Evolutionary conservation across 1,284 basidiomycete genomes (phyloP).

Genomic region (Porodaedalea pini): DNA sequence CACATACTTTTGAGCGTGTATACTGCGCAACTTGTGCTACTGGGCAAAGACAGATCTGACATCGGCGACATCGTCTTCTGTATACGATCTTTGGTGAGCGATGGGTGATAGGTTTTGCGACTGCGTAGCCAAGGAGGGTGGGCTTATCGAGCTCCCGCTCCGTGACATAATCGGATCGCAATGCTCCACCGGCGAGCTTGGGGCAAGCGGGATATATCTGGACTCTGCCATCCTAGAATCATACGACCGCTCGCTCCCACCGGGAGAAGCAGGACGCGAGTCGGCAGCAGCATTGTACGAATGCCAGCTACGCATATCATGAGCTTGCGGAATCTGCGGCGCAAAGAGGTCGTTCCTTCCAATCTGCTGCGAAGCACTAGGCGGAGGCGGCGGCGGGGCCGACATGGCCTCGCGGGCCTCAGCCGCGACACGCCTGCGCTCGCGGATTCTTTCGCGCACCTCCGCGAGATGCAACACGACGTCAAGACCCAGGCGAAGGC

Average conservation of each 20-base stretch:
- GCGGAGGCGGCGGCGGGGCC: conserved; percentile 1
- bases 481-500: conserved; percentile 53
- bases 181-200: background rate
- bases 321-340: background rate
- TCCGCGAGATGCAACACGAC: conserved; percentile 54
- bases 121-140: background rate
- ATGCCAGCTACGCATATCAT: no score
- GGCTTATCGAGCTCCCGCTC: background rate
- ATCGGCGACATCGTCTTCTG: conserved; percentile 1
- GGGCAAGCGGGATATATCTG: background rate
- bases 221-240: background rate
- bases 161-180: background rate
- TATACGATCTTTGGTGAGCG: background rate
- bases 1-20: no score
- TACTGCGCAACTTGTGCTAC: background rate
- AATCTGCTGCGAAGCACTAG: background rate
- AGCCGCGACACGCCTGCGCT: conserved; percentile 1
- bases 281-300: background rate
- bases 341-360: background rate
- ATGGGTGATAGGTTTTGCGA: background rate
- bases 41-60: background rate
- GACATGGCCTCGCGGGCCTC: background rate
- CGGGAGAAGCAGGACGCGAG: conserved; percentile 1
- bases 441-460: conserved; percentile 43
- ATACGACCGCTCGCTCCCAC: background rate